Evolutionary conservation across 495 filamentous ascomycete genomes (phyloP), one percentile per base, ranked within the genome.

Genomic region (Penicillium goetzii): DNA sequence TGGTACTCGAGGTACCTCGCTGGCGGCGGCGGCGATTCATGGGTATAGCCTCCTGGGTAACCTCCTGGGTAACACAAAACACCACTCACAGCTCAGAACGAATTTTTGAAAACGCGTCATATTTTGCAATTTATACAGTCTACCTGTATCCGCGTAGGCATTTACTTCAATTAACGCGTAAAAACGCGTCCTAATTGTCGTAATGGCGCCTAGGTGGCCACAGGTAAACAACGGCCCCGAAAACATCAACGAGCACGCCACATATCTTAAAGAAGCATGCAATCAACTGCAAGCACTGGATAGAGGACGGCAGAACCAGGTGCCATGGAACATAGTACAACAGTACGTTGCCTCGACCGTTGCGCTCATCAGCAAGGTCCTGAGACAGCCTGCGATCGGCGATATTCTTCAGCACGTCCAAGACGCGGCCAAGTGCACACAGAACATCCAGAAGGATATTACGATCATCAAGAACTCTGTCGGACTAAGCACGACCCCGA

Each of bases 111-210:
- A 41, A 41, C 38, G 38, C 38, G 17, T 41, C 17, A 41, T 41
- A 41, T 41, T 41, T 41, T 41, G 17, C 17, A 41, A n/a, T 41
- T n/a, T 41, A 9, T 41, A n/a, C 14, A 41, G 36, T 15, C 36
- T 40, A 17, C 14, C 36, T 40, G 14, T 34, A 34, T 34, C 33
- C 33, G 3, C 9, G 9, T 34, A 34, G 33, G 33, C 4, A 34
- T 34, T 34, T 34, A 12, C 33, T 34, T 34, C 9, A 11, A 34
- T 33, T 3, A 43, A 28, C 55, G 63, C 14, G 69, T 73, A 14
- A 56, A 56, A 45, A 51, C 19, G 15, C 32, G 11, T n/a, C 6
- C 32, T 51, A 40, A 54, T 54, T 33, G 26, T 54, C 51, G 30
- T n/a, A 30, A 54, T 54, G 51, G 51, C 51, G 26, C 51, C 51